Evolutionary conservation across 352 stramenopile genomes (phyloP).

Genomic region (Achlya hypogyna): DNA sequence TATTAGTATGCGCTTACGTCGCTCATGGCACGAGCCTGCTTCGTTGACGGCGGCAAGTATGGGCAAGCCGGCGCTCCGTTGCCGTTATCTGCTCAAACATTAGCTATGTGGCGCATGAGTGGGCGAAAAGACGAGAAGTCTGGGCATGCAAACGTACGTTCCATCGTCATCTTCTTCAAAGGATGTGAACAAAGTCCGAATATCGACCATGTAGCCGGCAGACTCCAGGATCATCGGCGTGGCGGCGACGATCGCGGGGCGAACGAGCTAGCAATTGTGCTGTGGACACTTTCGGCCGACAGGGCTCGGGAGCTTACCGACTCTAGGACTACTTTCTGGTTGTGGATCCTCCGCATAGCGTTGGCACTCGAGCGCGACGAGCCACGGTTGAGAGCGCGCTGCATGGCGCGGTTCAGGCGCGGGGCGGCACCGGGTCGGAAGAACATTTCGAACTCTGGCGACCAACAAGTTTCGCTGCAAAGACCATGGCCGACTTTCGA

Average conservation of each 20-base stretch:
- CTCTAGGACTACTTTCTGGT: conserved; percentile 19
- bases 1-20: no score
- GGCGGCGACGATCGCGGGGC: neutral
- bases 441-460: conserved; percentile 13
- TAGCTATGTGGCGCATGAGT: conserved; percentile 7
- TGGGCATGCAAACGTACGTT: conserved; percentile 11
- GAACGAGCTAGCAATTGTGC: neutral
- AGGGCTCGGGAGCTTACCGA: neutral
- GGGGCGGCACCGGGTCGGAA: neutral
- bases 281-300: neutral
- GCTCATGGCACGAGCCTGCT: no score
- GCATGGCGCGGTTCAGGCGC: neutral
- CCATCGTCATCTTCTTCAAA: conserved; percentile 19
- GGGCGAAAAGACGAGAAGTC: neutral
- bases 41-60: neutral
- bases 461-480: neutral
- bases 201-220: conserved; percentile 9
- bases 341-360: conserved; percentile 13
- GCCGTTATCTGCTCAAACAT: conserved; percentile 16
- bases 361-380: neutral
- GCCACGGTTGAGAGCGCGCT: conserved; percentile 8
- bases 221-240: conserved; percentile 4
- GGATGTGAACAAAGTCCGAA: conserved; percentile 7
- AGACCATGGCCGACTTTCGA: neutral
- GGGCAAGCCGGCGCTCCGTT: neutral